phyloP scores from a whole-genome alignment of 208 protist genomes.

The Crithidia expoeki region DNA sequence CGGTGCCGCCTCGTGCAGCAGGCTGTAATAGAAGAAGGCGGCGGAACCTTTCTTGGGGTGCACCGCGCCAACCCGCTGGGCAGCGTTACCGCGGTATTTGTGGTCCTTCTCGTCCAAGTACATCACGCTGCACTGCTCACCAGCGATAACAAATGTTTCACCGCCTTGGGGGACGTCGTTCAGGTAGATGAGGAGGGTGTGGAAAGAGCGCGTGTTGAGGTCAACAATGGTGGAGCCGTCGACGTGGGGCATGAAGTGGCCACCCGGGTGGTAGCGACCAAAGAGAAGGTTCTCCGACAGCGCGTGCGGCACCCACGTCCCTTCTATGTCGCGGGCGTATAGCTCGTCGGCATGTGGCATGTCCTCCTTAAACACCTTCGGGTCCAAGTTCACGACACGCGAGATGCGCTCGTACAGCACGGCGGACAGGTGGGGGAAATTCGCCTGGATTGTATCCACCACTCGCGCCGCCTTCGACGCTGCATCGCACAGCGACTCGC shows the following conservation, averaged over 20 bases:
- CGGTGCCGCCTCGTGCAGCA: slow-evolving; percentile 86
- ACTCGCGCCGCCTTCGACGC: slow-evolving; percentile 66
- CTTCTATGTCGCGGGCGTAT: slow-evolving; percentile 80
- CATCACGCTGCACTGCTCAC: slow-evolving; percentile 77
- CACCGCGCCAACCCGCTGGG: slow-evolving; percentile 60
- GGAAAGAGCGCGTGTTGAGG: slow-evolving; percentile 88
- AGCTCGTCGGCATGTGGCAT: slow-evolving; percentile 66
- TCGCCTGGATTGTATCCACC: slow-evolving; percentile 88
- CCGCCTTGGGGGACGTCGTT: slow-evolving; percentile 82
- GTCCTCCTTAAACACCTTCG: slow-evolving; percentile 62
- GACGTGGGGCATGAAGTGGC: slow-evolving; percentile 92
- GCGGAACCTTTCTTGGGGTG: slow-evolving; percentile 69
- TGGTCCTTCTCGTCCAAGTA: slow-evolving; percentile 49
- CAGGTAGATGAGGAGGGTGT: slow-evolving; percentile 91
- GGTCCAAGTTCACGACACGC: slow-evolving; percentile 51
- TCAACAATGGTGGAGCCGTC: slow-evolving; percentile 89
- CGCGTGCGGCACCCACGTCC: slow-evolving; percentile 74
- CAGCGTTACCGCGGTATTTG: slow-evolving; percentile 55
- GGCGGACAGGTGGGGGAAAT: slow-evolving; percentile 62
- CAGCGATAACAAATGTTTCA: slow-evolving; percentile 77
- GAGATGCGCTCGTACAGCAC: slow-evolving; percentile 73
- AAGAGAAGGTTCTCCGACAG: slow-evolving; percentile 84
- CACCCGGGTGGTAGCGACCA: slow-evolving; percentile 77
- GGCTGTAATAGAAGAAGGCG: slow-evolving; percentile 87
- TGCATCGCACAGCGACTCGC: slow-evolving; percentile 40